Conservation (phyloP, 116 monocot genomes). For the Posidonia oceanica region DNA sequence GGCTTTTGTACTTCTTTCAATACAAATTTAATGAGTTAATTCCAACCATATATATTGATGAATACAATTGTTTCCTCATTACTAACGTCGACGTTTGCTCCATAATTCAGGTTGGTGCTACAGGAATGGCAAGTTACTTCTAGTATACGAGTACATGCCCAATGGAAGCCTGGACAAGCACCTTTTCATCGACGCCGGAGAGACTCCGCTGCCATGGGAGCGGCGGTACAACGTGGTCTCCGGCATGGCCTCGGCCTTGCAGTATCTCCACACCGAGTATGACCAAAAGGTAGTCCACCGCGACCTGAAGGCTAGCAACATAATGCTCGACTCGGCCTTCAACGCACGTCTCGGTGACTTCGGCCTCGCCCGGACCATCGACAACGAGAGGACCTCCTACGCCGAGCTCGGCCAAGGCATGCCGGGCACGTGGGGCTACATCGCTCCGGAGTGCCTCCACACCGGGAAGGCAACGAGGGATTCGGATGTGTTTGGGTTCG, state of each 20-base stretch:
- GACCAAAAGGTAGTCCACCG: conserved; percentile 68
- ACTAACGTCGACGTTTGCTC: neutral
- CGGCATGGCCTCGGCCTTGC: conserved; percentile 59
- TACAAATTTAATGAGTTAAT: too few relatives aligned
- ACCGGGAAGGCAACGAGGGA: conserved; percentile 61
- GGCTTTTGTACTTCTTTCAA: too few relatives aligned
- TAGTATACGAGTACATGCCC: conserved; percentile 94
- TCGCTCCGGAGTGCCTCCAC: conserved; percentile 91
- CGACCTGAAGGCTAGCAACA: conserved; percentile 79
- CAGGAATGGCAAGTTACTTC: conserved; percentile 42
- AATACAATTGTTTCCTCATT: neutral
- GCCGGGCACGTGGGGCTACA: conserved; percentile 74
- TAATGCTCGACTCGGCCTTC: conserved; percentile 68
- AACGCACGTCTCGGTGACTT: conserved; percentile 87
- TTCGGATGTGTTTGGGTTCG: conserved; percentile 78
- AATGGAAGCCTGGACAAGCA: conserved; percentile 84
- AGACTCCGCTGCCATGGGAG: conserved; percentile 39
- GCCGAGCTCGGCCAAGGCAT: conserved; percentile 45
- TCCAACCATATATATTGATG: neutral
- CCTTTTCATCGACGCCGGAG: conserved; percentile 27
- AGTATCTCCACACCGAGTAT: conserved; percentile 89
- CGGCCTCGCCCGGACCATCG: conserved; percentile 77
- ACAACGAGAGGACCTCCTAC: conserved; percentile 53
- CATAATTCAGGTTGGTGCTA: conserved; percentile 66
- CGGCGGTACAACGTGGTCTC: conserved; percentile 38